A percentile compares a stretch with the other conserved stretches of the same genome.
These are phyloP conservation scores for Westerdykella sp. DNA, from an alignment of 2,329 filamentous ascomycete genomes.

Conservation along the genomic window DNA sequence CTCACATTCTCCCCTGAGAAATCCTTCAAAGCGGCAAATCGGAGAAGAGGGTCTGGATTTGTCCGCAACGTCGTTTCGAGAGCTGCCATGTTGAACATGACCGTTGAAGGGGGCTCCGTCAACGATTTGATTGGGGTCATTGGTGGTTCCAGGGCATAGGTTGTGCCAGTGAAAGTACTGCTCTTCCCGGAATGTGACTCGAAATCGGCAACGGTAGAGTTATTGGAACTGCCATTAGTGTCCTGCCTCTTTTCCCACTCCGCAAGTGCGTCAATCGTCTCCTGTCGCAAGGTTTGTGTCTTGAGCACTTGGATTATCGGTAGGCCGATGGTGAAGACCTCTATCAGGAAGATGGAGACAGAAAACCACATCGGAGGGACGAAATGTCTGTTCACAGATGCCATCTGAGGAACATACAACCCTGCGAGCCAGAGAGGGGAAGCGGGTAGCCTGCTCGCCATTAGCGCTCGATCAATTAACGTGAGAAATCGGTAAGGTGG, in stretches of 20 bases:
- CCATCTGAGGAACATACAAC: slow-evolving; percentile 28
- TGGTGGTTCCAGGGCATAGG: slow-evolving; percentile 1
- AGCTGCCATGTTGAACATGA: slow-evolving; percentile 31
- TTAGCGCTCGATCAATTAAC: not conserved
- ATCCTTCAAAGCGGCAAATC: slow-evolving; percentile 31
- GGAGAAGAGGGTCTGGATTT: slow-evolving; percentile 25
- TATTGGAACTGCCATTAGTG: slow-evolving; percentile 4
- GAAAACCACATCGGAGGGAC: slow-evolving; percentile 27
- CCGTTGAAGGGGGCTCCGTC: not conserved
- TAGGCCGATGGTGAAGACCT: slow-evolving; percentile 25
- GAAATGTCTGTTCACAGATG: slow-evolving; percentile 17
- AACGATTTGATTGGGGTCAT: not conserved
- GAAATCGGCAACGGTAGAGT: slow-evolving; percentile 1
- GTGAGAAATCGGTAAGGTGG: too few species aligned
- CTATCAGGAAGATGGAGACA: slow-evolving; percentile 29
- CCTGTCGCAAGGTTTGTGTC: slow-evolving; percentile 21
- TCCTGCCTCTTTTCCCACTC: slow-evolving; percentile 29
- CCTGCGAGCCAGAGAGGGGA: slow-evolving; percentile 31
- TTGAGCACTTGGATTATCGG: slow-evolving; percentile 26
- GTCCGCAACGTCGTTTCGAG: slow-evolving; percentile 23
- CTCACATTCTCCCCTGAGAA: slow-evolving; percentile 33
- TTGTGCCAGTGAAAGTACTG: slow-evolving; percentile 14
- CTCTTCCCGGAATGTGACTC: slow-evolving; percentile 10
- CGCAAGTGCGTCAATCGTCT: slow-evolving; percentile 29
- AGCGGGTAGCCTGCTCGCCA: slow-evolving; percentile 21